These are phyloP conservation scores for Craspedostauros australis DNA, from an alignment of 108 stramenopile genomes.

Conservation along the genomic window DNA sequence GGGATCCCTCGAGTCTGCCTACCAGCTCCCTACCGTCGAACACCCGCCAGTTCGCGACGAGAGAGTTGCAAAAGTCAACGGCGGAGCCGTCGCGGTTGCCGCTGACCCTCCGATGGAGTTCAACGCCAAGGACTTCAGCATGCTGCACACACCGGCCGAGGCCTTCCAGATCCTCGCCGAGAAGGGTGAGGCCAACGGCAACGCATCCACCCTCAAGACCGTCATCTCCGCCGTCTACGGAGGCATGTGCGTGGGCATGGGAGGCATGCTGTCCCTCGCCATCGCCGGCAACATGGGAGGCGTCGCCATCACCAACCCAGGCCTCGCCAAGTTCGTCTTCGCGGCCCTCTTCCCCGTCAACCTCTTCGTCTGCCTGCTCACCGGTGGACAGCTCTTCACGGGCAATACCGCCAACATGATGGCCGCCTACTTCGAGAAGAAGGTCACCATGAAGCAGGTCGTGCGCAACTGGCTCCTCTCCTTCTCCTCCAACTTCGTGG, in stretches of 20 bases:
- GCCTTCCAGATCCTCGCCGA: conserved; percentile 2
- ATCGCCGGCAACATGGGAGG: conserved; percentile 12
- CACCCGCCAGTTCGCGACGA: too few relatives aligned
- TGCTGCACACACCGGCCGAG: conserved; percentile 9
- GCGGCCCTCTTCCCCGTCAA: conserved; percentile 17
- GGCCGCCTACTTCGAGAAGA: conserved; percentile 3
- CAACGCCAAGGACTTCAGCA: too few relatives aligned
- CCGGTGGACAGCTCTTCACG: conserved; percentile 24
- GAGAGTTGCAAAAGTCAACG: too few relatives aligned
- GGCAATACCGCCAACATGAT: conserved; percentile 17
- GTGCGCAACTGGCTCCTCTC: not conserved
- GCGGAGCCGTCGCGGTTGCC: too few relatives aligned
- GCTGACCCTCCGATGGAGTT: too few relatives aligned
- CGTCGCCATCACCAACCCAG: conserved; percentile 14
- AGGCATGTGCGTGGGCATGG: conserved; percentile 26
- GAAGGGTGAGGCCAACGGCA: conserved; percentile 7
- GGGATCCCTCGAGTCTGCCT: too few relatives aligned
- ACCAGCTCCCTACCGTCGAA: too few relatives aligned
- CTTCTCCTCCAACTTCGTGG: conserved; percentile 24
- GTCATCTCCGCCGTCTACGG: conserved; percentile 6
- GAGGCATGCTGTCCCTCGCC: conserved; percentile 17
- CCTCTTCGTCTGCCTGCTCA: conserved; percentile 11
- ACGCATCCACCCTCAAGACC: not conserved
- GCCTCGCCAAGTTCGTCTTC: conserved; percentile 9
- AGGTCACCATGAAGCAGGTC: not conserved